These are phyloP conservation scores for Vitis vinifera DNA, from an alignment of 164 flowering plant genomes.

Conservation along the genomic window DNA sequence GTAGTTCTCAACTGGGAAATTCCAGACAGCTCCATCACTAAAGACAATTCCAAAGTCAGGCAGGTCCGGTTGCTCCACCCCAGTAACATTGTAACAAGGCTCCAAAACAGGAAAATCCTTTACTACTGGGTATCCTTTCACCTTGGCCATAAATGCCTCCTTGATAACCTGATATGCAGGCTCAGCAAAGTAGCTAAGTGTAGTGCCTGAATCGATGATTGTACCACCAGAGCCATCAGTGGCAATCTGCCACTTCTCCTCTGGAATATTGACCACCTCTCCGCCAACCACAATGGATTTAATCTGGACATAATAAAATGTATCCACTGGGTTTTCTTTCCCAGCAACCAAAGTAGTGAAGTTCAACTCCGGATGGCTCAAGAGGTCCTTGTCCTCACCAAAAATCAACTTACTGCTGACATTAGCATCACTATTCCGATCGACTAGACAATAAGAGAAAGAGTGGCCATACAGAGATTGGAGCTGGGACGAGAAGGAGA, in stretches of 20 bases:
- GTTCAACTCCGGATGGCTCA: slow-evolving; percentile 59
- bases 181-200: slow-evolving; percentile 78
- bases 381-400: slow-evolving; percentile 64
- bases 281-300: slow-evolving; percentile 74
- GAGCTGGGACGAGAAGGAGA: slow-evolving; percentile 89
- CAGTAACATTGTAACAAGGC: slow-evolving; percentile 91
- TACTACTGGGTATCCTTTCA: slow-evolving; percentile 48
- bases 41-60: slow-evolving; percentile 76
- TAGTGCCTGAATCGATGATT: slow-evolving; percentile 91
- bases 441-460: slow-evolving; percentile 92
- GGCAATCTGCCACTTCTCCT: slow-evolving; percentile 58
- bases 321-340: slow-evolving; percentile 67
- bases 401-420: slow-evolving; percentile 89
- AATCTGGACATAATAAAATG: slow-evolving; percentile 78
- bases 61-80: slow-evolving; percentile 54
- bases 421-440: slow-evolving; percentile 66
- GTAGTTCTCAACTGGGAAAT: slow-evolving; percentile 82
- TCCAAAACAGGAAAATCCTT: slow-evolving; percentile 56
- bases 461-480: slow-evolving; percentile 76
- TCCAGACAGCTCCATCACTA: slow-evolving; percentile 84
- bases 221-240: slow-evolving; percentile 77
- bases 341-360: slow-evolving; percentile 65
- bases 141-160: slow-evolving; percentile 65
- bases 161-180: slow-evolving; percentile 70
- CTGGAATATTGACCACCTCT: slow-evolving; percentile 61